Conservation (phyloP, 2,329 filamentous ascomycete genomes). For the Curvularia eragrostidis region DNA sequence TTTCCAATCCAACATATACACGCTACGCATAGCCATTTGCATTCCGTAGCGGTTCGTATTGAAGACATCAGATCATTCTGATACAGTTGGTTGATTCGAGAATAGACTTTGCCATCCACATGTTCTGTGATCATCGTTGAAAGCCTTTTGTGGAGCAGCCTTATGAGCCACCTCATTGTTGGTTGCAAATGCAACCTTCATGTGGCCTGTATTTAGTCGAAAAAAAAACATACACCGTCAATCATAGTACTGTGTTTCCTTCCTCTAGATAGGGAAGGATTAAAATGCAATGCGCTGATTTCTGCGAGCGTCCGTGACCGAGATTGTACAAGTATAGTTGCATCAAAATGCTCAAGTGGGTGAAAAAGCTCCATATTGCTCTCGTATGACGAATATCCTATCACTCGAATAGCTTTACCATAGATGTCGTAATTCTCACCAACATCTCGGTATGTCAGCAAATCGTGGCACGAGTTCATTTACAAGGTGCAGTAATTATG, state of each 20-base stretch:
- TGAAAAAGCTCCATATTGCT: background rate
- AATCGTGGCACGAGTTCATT: background rate
- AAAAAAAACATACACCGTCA: too few relatives aligned
- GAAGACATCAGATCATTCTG: too few relatives aligned
- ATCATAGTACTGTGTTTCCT: background rate
- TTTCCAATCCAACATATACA: conserved; percentile 1
- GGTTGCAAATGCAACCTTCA: background rate
- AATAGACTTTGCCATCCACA: too few relatives aligned
- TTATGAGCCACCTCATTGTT: background rate
- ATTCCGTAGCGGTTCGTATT: background rate
- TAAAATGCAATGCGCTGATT: too few relatives aligned
- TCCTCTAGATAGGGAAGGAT: too few relatives aligned
- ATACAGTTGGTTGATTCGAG: too few relatives aligned
- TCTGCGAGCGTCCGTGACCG: background rate
- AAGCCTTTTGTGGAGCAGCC: too few relatives aligned
- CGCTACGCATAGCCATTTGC: background rate
- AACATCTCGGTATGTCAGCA: too few relatives aligned
- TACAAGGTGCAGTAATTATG: background rate
- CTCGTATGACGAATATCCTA: background rate
- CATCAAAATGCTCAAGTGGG: background rate
- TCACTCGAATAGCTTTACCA: background rate
- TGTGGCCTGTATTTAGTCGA: too few relatives aligned
- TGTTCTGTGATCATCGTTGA: too few relatives aligned
- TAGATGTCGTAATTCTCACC: background rate
- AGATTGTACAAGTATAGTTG: background rate